These are phyloP conservation scores for Chlorella variabilis DNA, from an alignment of 163 green algal genomes.

Conservation along the genomic window DNA sequence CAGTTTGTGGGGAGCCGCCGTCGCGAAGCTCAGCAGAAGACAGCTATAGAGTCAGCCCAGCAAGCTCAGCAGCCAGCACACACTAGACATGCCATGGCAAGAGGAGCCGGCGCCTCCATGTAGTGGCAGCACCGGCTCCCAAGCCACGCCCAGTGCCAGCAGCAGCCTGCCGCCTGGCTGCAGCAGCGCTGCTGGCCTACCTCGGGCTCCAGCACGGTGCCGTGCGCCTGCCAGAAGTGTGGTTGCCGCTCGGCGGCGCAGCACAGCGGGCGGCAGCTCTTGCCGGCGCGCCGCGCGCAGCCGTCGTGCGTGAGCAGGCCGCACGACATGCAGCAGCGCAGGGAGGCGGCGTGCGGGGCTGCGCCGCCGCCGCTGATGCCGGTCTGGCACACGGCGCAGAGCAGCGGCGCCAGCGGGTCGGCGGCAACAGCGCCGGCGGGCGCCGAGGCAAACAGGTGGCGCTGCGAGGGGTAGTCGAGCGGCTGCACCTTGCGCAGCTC, in stretches of 20 bases:
- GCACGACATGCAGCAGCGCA: slow-evolving; percentile 63
- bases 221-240: slow-evolving; percentile 54
- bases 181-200: background rate
- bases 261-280: slow-evolving; percentile 56
- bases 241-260: background rate
- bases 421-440: background rate
- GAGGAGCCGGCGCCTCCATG: no score
- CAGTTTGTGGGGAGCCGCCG: no score
- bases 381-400: slow-evolving; percentile 37
- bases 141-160: no score
- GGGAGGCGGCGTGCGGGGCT: background rate
- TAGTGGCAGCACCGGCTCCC: no score
- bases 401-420: slow-evolving; percentile 18
- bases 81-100: background rate
- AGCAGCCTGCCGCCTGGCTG: no score
- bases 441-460: slow-evolving; percentile 20
- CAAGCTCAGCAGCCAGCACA: background rate
- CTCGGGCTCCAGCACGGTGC: slow-evolving; percentile 33
- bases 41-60: no score
- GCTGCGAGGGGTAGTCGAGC: background rate
- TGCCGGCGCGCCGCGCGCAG: slow-evolving; percentile 51
- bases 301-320: slow-evolving; percentile 59
- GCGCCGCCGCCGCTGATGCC: background rate
- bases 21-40: no score
- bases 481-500: slow-evolving; percentile 22